Evolutionary conservation across 1,284 basidiomycete genomes (phyloP), one percentile per base, ranked within the genome.

Genomic region (Acaromyces ingoldii): DNA sequence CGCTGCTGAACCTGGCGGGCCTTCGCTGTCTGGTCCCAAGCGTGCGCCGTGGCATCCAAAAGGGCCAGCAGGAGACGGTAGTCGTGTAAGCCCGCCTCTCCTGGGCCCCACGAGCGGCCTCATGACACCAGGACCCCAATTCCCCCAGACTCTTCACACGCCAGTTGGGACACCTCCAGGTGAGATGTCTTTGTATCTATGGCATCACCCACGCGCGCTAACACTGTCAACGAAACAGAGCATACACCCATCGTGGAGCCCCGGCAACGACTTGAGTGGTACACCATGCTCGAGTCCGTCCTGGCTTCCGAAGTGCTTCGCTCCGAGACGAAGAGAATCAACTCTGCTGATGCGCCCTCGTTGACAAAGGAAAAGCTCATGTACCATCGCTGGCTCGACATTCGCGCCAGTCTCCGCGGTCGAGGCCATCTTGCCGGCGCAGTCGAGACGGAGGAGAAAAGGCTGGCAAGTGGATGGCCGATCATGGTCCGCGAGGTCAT

Each of bases 321-420:
- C 34, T 65, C 63, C n/a, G 72, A 75, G 51, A 74, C 72, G 41
- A 69, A 71, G 48, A 62, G 72, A 25, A 75, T 75, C 60, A 63
- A 78, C 81, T 76, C 62, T 9, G 74, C 67, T 43, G 75, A 75
- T 31, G 68, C 58, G 42, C 70, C 63, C 30, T 68, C 57, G 51
- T 62, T 55, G 36, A 62, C 58, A 33, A 57, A 64, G 11, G 51
- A 60, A 29, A 63, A 74, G 49, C 54, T 70, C 37, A 70, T 76
- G 55, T 75, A 78, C 49, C 58, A 70, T 83, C 85, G 70, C 81
- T 98, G 93, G 93, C 81, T 93, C 61, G 89, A 88, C 53, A 83
- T 97, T 41, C 84, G 90, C 38, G 93, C 95, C 33, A 87, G 84
- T 63, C 81, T 95, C 33, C 82, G 89, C 64, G 86, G 86, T 2